Percentiles rank a stretch among this genome's conserved stretches.
phyloP scores from a whole-genome alignment of 2,329 filamentous ascomycete species.

The Sclerotinia sclerotiorum region DNA sequence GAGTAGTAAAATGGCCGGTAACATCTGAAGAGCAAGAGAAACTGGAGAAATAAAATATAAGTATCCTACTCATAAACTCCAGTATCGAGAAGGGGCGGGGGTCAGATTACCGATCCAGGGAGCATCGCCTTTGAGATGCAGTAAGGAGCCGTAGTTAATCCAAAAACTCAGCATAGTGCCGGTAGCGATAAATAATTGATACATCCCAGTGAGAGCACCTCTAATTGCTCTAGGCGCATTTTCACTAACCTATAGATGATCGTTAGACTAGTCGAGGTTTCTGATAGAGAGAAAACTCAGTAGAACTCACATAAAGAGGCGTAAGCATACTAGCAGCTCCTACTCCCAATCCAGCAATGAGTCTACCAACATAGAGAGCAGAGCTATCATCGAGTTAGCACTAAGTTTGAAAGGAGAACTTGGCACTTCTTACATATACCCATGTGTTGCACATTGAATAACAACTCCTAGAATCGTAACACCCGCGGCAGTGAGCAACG shows the following conservation, averaged over 20 bases:
- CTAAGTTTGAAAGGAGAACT: accelerated
- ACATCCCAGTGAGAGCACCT: constrained; percentile 51
- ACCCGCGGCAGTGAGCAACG: constrained; percentile 55
- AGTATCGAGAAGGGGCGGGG: neutral
- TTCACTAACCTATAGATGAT: constrained; percentile 50
- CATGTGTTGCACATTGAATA: constrained; percentile 62
- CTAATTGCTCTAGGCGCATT: constrained; percentile 53
- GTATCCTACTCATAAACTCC: neutral
- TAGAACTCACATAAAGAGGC: constrained; percentile 37
- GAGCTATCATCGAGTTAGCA: constrained; percentile 35
- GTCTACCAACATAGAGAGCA: constrained; percentile 66
- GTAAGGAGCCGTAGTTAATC: constrained; percentile 44
- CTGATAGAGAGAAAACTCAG: no score
- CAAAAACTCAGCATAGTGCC: constrained; percentile 47
- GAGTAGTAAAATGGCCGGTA: constrained; percentile 63
- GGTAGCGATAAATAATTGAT: constrained; percentile 48
- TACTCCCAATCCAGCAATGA: constrained; percentile 51
- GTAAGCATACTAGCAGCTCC: constrained; percentile 49
- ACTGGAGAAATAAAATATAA: constrained; percentile 50
- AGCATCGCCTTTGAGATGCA: constrained; percentile 18
- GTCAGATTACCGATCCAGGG: constrained; percentile 15
- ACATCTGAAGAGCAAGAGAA: constrained; percentile 62
- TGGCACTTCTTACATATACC: constrained; percentile 46
- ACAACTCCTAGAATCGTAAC: constrained; percentile 61
- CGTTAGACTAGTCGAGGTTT: constrained; percentile 38